Evolutionary conservation across 2,329 filamentous ascomycete genomes (phyloP).

Genomic region (Calonectria ilicicola): DNA sequence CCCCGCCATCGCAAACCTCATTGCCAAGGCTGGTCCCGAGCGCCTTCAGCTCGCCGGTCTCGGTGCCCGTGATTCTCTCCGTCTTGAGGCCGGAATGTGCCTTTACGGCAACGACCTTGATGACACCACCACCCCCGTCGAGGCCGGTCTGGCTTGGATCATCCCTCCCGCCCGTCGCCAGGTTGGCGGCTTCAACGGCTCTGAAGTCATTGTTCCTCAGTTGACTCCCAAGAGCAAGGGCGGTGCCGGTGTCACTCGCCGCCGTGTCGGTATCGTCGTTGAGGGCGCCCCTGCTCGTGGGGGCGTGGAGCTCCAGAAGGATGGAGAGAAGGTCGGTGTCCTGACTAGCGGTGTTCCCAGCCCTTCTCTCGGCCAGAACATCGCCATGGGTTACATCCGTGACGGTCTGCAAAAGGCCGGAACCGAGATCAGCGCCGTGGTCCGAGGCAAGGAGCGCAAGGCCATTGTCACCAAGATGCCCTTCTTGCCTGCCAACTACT

Average conservation of each 20-base stretch:
- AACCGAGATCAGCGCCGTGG: constrained; percentile 82
- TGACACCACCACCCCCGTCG: constrained; percentile 74
- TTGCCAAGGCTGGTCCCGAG: constrained; percentile 71
- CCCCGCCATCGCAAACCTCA: constrained; percentile 74
- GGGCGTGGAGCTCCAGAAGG: constrained; percentile 81
- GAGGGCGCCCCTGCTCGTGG: constrained; percentile 91
- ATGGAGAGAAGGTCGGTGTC: constrained; percentile 77
- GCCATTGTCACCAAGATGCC: constrained; percentile 89
- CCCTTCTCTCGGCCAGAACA: constrained; percentile 88
- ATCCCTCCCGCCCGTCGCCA: constrained; percentile 81
- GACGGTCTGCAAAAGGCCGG: constrained; percentile 86
- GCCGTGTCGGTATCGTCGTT: constrained; percentile 84
- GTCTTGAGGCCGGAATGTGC: constrained; percentile 98
- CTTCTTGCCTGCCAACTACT: constrained; percentile 85
- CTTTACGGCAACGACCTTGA: constrained; percentile 99
- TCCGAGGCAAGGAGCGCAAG: constrained; percentile 81
- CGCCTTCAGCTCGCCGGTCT: constrained; percentile 85
- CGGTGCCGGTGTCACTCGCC: constrained; percentile 74
- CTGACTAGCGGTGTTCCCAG: constrained; percentile 93
- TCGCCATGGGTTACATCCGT: constrained; percentile 94
- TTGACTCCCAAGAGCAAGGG: constrained; percentile 80
- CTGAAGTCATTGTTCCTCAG: constrained; percentile 81
- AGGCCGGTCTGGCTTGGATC: constrained; percentile 77
- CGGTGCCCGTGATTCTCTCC: constrained; percentile 89
- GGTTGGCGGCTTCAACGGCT: constrained; percentile 84